A percentile compares a stretch with the other conserved stretches of the same genome.
Evolutionary conservation across 495 filamentous ascomycete genomes (phyloP).

Genomic region (Tuber microsphaerosporum): DNA sequence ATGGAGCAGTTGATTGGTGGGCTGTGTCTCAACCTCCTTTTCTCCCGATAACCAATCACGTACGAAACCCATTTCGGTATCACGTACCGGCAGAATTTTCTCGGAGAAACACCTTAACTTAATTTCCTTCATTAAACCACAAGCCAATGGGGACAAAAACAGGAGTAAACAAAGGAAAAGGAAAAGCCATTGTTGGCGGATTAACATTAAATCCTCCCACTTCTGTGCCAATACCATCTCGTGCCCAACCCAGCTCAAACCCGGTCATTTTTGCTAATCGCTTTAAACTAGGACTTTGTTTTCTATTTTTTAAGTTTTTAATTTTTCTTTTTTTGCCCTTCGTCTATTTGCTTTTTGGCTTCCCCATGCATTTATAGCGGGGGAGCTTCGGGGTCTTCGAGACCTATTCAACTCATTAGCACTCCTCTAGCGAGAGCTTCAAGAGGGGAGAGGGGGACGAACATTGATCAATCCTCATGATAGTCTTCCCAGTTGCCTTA

Average conservation of each 20-base stretch:
- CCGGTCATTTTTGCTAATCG: not conserved
- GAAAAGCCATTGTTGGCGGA: not conserved
- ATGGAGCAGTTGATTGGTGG: not conserved
- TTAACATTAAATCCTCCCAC: slow-evolving; percentile 4
- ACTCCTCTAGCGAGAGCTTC: not conserved
- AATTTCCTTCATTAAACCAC: not conserved
- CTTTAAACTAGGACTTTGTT: not conserved
- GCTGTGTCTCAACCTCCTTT: not conserved
- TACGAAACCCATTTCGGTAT: not conserved
- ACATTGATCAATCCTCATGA: slow-evolving; percentile 78
- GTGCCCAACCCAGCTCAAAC: not conserved
- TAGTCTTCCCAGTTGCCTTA: slow-evolving; percentile 55
- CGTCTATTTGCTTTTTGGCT: not conserved
- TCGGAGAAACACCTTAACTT: not conserved
- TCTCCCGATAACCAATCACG: not conserved
- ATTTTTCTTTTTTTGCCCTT: not conserved
- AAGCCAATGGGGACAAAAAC: not conserved
- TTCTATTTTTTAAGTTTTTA: no score
- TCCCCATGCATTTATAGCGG: slow-evolving; percentile 43
- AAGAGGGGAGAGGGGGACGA: not conserved
- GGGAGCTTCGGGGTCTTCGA: slow-evolving; percentile 63
- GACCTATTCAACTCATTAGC: slow-evolving; percentile 7
- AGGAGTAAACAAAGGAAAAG: not conserved
- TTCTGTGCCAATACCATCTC: not conserved
- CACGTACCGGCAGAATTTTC: not conserved